Percentiles rank a stretch among this genome's conserved stretches.
phyloP scores from a whole-genome alignment of 2,329 filamentous ascomycete genomes.

The Hypoxylon sp. region DNA sequence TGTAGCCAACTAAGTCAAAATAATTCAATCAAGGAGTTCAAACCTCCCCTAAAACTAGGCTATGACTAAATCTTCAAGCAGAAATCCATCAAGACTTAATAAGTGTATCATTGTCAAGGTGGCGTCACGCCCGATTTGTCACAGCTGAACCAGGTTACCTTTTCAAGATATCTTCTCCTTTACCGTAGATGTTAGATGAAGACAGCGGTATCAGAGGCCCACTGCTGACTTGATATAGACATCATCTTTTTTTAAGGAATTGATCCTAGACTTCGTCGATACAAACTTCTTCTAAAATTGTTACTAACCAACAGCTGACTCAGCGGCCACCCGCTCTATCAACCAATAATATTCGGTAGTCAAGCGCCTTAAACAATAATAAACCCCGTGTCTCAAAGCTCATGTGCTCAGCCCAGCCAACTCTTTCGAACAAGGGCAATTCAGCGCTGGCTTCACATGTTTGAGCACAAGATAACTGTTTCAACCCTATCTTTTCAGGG shows the following conservation, averaged over 20 bases:
- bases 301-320: background rate
- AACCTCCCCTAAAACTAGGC: background rate
- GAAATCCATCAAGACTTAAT: background rate
- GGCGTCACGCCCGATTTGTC: background rate
- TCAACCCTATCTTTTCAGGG: conserved; percentile 10
- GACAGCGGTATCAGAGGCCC: background rate
- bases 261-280: background rate
- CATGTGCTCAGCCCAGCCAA: conserved; percentile 24
- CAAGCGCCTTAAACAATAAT: conserved; percentile 14
- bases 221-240: background rate
- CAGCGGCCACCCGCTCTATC: background rate
- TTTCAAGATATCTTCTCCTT: background rate
- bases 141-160: background rate
- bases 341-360: background rate
- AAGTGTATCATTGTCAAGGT: background rate
- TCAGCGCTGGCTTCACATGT: background rate
- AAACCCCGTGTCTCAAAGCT: conserved; percentile 11
- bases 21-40: background rate
- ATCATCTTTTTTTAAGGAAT: background rate
- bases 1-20: background rate
- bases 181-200: background rate
- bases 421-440: conserved; percentile 18
- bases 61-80: background rate
- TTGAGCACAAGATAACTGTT: conserved; percentile 22
- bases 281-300: background rate